Evolutionary conservation across 345 rosid genomes (phyloP), one percentile per base, ranked within the genome.

Genomic region (Psidium friedrichsthalianum): DNA sequence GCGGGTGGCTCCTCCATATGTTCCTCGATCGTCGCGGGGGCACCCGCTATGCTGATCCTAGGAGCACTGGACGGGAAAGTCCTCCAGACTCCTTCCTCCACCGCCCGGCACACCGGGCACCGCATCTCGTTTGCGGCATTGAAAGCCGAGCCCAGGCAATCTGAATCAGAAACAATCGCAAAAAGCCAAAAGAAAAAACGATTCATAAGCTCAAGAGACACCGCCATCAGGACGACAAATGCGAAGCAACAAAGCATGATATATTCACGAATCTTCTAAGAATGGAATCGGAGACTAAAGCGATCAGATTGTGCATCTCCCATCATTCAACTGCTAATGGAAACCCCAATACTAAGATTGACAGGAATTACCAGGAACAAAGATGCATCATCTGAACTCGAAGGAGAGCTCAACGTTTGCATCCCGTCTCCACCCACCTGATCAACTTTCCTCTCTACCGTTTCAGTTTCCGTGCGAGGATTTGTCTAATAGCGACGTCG

Each of bases 61-160:
- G 20, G 40, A 32, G 76, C 76, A 16, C 42, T 32, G 76, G 22
- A 16, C 76, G 1, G 44, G 47, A 36, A 29, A 47, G 25, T 51
- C 51, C 53, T 47, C 91, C 91, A 90, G 5, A 22, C 44, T 13
- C 90, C 91, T 29, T 86, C 83, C 57, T 90, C 90, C 56, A 47
- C 42, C 29, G 52, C 64, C 29, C 87, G 88, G 84, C 91, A 90
- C 52, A 85, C 85, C 47, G 90, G 91, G 83, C 91, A 90, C 61
- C 82, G 86, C 90, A 90, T 90, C 18, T 27, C 40, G 2, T 87
- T 83, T 9, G 74, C 32, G 15, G 57, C 83, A 47, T 85, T 90
- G 53, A 90, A 90, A 27, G 90, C 88, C 27, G 90, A 90, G 11
- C 91, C 91, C 32, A 76, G 88, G 85, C 90, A 87, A 78, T 90